A percentile compares a stretch with the other conserved stretches of the same genome.
These are phyloP conservation scores for Sporobolomyces roseus DNA, from an alignment of 768 basidiomycete genomes.

Conservation along the genomic window DNA sequence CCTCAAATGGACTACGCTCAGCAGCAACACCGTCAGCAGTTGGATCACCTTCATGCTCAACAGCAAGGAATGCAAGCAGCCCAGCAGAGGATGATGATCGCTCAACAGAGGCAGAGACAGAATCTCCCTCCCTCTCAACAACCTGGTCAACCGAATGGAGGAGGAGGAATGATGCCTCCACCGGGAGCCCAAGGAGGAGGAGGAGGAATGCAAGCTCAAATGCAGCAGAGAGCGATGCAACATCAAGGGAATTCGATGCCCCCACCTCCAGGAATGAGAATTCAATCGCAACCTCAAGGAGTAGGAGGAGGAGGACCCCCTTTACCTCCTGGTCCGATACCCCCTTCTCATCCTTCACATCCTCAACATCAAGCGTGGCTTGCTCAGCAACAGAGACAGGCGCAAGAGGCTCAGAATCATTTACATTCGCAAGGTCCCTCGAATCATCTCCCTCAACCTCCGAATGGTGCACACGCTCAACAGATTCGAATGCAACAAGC, in stretches of 20 bases:
- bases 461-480: too few species aligned
- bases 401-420: neutral
- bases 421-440: neutral
- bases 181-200: neutral
- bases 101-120: neutral
- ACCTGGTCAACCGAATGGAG: too few species aligned
- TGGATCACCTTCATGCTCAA: constrained; percentile 15
- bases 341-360: constrained; percentile 28
- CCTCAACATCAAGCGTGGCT: constrained; percentile 30
- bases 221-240: constrained; percentile 11
- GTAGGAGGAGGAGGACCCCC: neutral
- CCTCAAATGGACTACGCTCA: constrained; percentile 2
- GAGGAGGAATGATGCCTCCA: constrained; percentile 1
- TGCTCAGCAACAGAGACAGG: constrained; percentile 16
- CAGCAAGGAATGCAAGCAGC: neutral
- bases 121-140: too few species aligned
- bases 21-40: neutral
- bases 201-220: neutral
- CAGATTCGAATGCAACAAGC: too few species aligned
- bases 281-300: neutral
- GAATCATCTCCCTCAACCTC: neutral
- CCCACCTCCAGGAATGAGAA: neutral
- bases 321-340: neutral
- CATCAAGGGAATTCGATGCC: neutral
- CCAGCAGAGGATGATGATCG: neutral